Evolutionary conservation across 2,329 filamentous ascomycete species (phyloP), one percentile per base, ranked within the genome.

Genomic region (Colletotrichum noveboracense): DNA sequence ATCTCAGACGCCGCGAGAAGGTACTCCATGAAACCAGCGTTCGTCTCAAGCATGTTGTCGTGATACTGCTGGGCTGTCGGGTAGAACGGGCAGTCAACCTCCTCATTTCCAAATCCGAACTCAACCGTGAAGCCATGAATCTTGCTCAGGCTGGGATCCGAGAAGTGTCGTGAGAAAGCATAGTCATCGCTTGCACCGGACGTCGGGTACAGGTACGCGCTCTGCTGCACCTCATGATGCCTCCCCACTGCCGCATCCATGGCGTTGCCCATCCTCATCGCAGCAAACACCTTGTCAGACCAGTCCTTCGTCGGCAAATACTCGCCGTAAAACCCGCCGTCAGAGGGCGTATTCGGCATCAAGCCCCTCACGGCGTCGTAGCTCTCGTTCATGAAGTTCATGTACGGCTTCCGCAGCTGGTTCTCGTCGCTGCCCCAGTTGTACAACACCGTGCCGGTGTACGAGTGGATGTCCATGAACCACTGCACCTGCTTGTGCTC

Each of bases 391-490:
- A 84, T 79, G 81, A 91, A 91, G 82, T 87, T 91, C 85, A 89
- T 88, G 65, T 77, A 77, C 0, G 86, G 79, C 61, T 86, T 84
- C 1, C 81, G 84, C 67, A 82, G 83, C 81, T 92, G 90, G 72
- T 87, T 83, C 62, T 88, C 85, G 77, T 92, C 90, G 77, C 89
- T 88, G 26, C 90, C 90, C 90, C 90, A 92, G 70, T 84, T 86
- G 81, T 91, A 91, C 16, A 92, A 82, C 70, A 78, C 67, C 13
- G 69, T 70, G 4, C 88, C 89, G 1, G 86, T 84, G 32, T 85
- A 88, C 2, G 89, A 91, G 84, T 92, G 91, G 60, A 92, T 84
- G 77, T 92, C 91, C 75, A 91, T 82, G 80, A 90, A 91, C 89
- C 90, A 92, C 32, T 87, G 85, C 61, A 92, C 82, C 60, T 86